Base-by-base conservation (phyloP, 179 eudicot genomes). In the Heliamphora pulchella region DNA sequence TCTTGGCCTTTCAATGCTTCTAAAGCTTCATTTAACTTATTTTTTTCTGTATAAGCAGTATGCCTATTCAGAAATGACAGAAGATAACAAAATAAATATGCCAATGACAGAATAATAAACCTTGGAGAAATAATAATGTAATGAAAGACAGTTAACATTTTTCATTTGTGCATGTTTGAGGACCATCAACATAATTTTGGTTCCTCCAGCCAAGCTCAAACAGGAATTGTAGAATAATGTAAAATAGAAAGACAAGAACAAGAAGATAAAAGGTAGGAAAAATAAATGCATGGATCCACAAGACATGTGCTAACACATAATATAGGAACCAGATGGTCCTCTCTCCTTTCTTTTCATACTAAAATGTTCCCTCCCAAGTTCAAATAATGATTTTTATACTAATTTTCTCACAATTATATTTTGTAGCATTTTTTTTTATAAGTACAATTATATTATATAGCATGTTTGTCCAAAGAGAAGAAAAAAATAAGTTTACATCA, bases 41-140 rank as follows among this genome's bases (percentile, higher is more conserved):
- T 93, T 94, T 87, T 89, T 89, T 86, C 94, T 89, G 88, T 92
- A 93, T 73, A 90, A 85, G 88, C 98, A 94, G 75, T 94, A 91
- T 67, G 98, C 98, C 98, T 92, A 71, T 22, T 65, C 6, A 75
- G 71, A 78, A 64, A 81, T 44, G 57, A 79, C 41, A 57, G 58
- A 41, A 4, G 68, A 64, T 22, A 71, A 59, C 71, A 15, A 78
- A 61, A 20, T 7, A 58, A 39, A 53, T 73, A 73, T 15, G 54
- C 22, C 75, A 71, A n/a, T 11, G 48, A 71, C 41, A 71, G 75
- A 31, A n/a, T n/a, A 71, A 2, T 50, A 71, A n/a, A 13, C 39
- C 11, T 46, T 11, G 62, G 31, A 65, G 1, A 65, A 31, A 65
- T 5, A 41, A 69, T 2, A 44, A 54, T 50, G 17, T 10, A 11